These are phyloP conservation scores for Pisolithus albus DNA, from an alignment of 768 basidiomycete species.

Conservation along the genomic window DNA sequence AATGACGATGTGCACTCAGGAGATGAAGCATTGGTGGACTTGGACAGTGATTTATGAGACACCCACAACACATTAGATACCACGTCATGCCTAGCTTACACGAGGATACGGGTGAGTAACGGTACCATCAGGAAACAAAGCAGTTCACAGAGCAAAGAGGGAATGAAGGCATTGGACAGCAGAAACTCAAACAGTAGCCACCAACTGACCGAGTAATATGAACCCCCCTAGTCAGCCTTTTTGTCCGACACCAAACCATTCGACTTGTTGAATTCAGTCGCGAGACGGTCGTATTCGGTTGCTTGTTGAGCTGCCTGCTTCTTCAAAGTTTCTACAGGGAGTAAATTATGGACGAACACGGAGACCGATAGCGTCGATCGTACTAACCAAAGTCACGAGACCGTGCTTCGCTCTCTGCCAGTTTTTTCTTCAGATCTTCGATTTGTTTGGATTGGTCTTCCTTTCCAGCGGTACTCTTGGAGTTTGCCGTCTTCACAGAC, in stretches of 20 bases:
- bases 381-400: conserved; percentile 59
- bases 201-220: background rate
- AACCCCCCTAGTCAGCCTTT: conserved; percentile 46
- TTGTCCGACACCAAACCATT: conserved; percentile 59
- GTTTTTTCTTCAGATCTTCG: conserved; percentile 59
- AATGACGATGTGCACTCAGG: conserved; percentile 1
- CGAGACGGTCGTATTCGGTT: conserved; percentile 75
- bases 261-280: conserved; percentile 66
- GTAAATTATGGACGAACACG: background rate
- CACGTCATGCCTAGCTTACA: background rate
- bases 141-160: background rate
- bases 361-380: background rate
- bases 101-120: background rate
- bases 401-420: conserved; percentile 51
- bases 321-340: conserved; percentile 59
- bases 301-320: conserved; percentile 77
- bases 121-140: background rate
- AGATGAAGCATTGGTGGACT: conserved; percentile 33
- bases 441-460: conserved; percentile 37
- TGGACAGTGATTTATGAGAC: conserved; percentile 26
- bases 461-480: conserved; percentile 21
- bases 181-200: background rate
- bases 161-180: background rate
- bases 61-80: conserved; percentile 7
- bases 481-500: conserved; percentile 26